Base-by-base conservation (phyloP, 768 basidiomycete species). In the Cystobasidiopsis lactophilus region DNA sequence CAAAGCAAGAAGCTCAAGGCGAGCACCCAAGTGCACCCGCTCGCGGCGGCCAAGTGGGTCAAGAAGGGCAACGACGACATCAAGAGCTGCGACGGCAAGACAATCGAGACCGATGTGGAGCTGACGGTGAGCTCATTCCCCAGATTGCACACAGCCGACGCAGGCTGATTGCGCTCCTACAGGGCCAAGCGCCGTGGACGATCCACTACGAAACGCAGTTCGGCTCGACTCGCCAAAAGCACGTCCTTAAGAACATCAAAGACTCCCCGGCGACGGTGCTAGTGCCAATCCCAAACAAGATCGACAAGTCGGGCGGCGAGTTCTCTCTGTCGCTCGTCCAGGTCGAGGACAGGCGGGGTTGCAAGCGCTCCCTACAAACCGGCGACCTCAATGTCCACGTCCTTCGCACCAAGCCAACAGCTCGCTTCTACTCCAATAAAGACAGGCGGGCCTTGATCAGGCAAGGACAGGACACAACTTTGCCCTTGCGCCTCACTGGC, bases 111-210 rank as follows among this genome's bases (percentile, higher is more conserved):
- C 29, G 79, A 82, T 54, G 75, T 95, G 21, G 80, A 85, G 41
- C 75, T 95, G 45, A 74, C 75, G 64, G 85, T 86, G 56, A 65
- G 57, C 52, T 16, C 21, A 14, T 41, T 45, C 47, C n/a, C 19
- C 31, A n/a, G 41, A 7, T 19, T 39, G 52, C 11, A 7, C 10
- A n/a, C 29, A 11, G 23, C 27, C n/a, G 3, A 23, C 35, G 31
- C 27, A 2, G 58, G 19, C 56, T 57, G 2, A 54, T 40, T 14
- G 11, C 37, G 11, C 47, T 52, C 10, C 14, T 49, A 88, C n/a
- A n/a, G 81, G 93, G 93, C 46, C 82, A 78, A 3, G 77, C 82
- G 3, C 91, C 93, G 1, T 91, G 89, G 82, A 82, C 76, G 60
- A 63, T 96, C 27, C 81, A 82, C 44, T 69, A 89, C 23, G 81